These are phyloP conservation scores for Phycomyces nitens DNA, from an alignment of 192 early-diverging fungal species.

Conservation along the genomic window DNA sequence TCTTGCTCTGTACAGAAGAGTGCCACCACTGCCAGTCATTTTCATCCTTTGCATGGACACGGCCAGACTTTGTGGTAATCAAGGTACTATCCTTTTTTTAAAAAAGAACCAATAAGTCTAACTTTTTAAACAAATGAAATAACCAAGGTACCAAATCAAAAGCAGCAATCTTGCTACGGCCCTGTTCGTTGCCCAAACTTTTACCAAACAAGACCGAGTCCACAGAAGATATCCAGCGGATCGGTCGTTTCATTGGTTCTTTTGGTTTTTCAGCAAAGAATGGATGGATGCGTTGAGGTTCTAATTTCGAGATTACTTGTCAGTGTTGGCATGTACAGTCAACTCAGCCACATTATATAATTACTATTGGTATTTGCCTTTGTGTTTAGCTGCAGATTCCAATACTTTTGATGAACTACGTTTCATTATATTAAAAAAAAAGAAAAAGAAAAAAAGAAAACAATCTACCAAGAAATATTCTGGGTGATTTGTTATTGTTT, in stretches of 20 bases:
- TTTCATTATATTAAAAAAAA: conserved; percentile 3
- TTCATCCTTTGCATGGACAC: conserved; percentile 58
- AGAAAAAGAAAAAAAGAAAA: not conserved
- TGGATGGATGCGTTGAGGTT: not conserved
- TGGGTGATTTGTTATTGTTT: not conserved
- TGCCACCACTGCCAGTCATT: conserved; percentile 82
- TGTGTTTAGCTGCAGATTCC: conserved; percentile 10
- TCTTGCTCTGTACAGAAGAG: conserved; percentile 49
- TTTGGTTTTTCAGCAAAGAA: conserved; percentile 3
- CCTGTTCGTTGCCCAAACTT: not conserved
- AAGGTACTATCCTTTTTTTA: conserved; percentile 69
- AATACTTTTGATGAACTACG: not conserved
- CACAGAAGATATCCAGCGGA: not conserved
- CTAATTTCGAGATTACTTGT: not conserved
- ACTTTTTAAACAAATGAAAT: no score
- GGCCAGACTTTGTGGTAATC: conserved; percentile 59
- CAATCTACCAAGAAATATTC: no score
- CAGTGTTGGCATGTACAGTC: no score
- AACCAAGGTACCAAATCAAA: conserved; percentile 74
- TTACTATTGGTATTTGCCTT: conserved; percentile 5
- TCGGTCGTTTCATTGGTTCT: not conserved
- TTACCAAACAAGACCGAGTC: conserved; percentile 7
- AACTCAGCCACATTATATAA: not conserved
- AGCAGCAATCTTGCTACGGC: conserved; percentile 50
- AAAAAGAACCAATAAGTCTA: no score